A percentile compares a stretch with the other conserved stretches of the same genome.
Conservation (phyloP, 202 grass and related monocot species). For the Eragrostis tef region DNA sequence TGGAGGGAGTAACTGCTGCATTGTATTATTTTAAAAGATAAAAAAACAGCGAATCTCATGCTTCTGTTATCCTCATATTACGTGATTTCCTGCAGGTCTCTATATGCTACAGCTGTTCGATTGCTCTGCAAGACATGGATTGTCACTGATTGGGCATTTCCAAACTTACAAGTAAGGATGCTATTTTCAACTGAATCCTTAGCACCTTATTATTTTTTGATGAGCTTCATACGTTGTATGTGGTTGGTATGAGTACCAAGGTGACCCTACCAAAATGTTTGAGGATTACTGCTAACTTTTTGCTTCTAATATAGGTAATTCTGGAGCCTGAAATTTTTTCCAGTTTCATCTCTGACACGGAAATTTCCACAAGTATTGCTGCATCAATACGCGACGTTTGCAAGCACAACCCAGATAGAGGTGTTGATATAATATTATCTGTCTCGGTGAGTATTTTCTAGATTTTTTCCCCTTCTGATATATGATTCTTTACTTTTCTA, state of each 20-base stretch:
- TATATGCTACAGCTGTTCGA: conserved; percentile 76
- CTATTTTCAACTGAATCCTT: conserved; percentile 37
- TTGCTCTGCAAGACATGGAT: conserved; percentile 92
- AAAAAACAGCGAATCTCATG: conserved; percentile 9
- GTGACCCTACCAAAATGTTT: conserved; percentile 33
- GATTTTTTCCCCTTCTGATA: conserved; percentile 20
- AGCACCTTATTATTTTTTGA: conserved; percentile 12
- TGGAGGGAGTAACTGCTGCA: too few relatives aligned
- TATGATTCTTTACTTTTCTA: conserved; percentile 42
- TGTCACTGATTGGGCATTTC: conserved; percentile 75
- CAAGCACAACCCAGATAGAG: conserved; percentile 89
- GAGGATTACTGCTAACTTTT: conserved; percentile 47
- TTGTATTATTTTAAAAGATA: neutral
- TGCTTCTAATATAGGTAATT: conserved; percentile 65
- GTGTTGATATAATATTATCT: conserved; percentile 88
- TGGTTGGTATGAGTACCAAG: neutral
- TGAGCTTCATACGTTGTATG: conserved; percentile 16
- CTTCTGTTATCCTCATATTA: conserved; percentile 5
- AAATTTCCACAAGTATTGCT: conserved; percentile 74
- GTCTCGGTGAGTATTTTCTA: conserved; percentile 66
- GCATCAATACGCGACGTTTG: conserved; percentile 93
- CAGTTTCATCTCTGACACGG: conserved; percentile 62
- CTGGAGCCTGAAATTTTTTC: conserved; percentile 69
- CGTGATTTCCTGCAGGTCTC: conserved; percentile 50
- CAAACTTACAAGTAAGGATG: conserved; percentile 88